Base-by-base conservation (phyloP, 2,329 filamentous ascomycete species). In the Hymenoscyphus occultus region DNA sequence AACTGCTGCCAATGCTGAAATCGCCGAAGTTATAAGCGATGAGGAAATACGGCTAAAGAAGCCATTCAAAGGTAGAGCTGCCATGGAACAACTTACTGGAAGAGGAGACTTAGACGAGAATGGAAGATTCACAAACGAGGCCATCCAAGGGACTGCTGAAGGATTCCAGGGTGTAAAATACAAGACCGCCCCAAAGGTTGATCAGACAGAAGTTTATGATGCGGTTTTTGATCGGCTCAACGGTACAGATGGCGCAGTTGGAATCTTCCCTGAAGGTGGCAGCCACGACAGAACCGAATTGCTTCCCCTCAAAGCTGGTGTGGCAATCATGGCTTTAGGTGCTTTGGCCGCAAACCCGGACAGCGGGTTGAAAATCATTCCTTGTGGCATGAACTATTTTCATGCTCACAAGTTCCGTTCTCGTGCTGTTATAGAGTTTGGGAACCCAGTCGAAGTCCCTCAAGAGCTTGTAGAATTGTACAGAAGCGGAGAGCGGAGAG, bases 351-450 rank as follows among this genome's bases (percentile, higher is more conserved):
- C 67, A 86, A 92, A 68, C 92, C 93, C 1, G 83, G 93, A 70
- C 81, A 98, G 62, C 28, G 62, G 62, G 22, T 39, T 64, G 65
- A 95, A 93, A 77, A 97, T 98, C 71, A 91, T 98, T 35, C 94
- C 94, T 3, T 92, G 94, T 60, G 94, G 94, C 71, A 97, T 98
- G 94, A 98, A 97, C 79, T 97, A 98, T 79, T 98, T 98, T 79
- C 93, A 97, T 77, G 91, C 94, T 0, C 93, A 98, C 83, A 98
- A 97, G 77, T 98, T 98, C 79, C 90, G 94, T 42, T 97, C 93
- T 68, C 87, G 94, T 75, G 94, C 94, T 40, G 94, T 98, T 3
- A 88, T 98, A 65, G 94, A 98, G 75, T 98, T 98, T 72, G 94
- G 94, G 16, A 87, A 86, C n/a, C 91, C 94, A 0, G 88, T 97